A percentile compares a stretch with the other conserved stretches of the same genome.
Evolutionary conservation across 78 protist genomes (phyloP).

Genomic region (Paratrimastix pyriformis): DNA sequence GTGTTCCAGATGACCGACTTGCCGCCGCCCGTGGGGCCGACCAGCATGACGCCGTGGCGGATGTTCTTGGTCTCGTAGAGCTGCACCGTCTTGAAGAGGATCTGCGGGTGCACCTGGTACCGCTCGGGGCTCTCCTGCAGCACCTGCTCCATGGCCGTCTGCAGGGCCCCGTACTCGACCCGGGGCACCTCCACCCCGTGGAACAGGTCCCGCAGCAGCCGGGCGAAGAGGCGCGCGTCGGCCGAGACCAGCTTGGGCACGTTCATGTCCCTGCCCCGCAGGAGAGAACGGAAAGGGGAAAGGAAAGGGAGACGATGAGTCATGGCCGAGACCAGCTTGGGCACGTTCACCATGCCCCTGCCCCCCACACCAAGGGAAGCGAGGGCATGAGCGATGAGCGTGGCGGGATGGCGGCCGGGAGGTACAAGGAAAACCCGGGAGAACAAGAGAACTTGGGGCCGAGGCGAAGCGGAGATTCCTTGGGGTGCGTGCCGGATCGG

Average conservation of each 20-base stretch:
- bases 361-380: too few relatives aligned
- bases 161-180: constrained; percentile 22
- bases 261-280: constrained; percentile 60
- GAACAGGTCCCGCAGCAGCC: constrained; percentile 55
- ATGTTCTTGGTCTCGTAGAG: constrained; percentile 55
- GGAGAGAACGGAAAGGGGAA: too few relatives aligned
- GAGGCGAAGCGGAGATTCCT: too few relatives aligned
- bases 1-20: constrained; percentile 58
- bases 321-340: constrained; percentile 52
- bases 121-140: constrained; percentile 16
- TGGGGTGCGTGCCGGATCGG: too few relatives aligned
- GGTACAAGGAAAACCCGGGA: too few relatives aligned
- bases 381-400: too few relatives aligned
- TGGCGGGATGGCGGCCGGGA: too few relatives aligned
- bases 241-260: constrained; percentile 52
- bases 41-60: constrained; percentile 80
- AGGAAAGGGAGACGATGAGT: too few relatives aligned
- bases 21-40: constrained; percentile 60
- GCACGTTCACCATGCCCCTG: constrained; percentile 54
- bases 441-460: too few relatives aligned
- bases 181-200: constrained; percentile 39
- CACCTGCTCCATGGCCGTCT: constrained; percentile 12
- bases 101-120: constrained; percentile 8
- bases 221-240: constrained; percentile 52
- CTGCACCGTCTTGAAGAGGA: constrained; percentile 53